Percentiles rank a stretch among this genome's conserved stretches.
phyloP scores from a whole-genome alignment of 1,284 basidiomycete species.

The Trichosporon sp. region DNA sequence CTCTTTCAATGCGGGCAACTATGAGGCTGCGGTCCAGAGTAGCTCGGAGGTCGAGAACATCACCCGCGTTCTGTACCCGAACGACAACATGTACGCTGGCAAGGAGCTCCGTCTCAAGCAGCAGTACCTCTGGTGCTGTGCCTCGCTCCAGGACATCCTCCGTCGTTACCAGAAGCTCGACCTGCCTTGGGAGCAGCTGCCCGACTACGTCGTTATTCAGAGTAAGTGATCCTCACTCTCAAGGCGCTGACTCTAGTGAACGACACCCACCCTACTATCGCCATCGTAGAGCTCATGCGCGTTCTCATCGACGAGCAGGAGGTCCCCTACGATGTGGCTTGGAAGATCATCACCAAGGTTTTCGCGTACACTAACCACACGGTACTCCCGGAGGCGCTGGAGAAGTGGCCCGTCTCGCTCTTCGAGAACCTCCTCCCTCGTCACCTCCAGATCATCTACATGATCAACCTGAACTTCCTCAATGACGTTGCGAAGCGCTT shows the following conservation, averaged over 20 bases:
- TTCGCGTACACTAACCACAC: slow-evolving; percentile 95
- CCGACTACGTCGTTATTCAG: slow-evolving; percentile 82
- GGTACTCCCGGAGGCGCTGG: slow-evolving; percentile 39
- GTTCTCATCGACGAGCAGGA: slow-evolving; percentile 78
- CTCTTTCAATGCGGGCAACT: slow-evolving; percentile 88
- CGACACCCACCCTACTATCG: slow-evolving; percentile 86
- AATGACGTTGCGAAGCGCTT: slow-evolving; percentile 77
- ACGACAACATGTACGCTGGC: slow-evolving; percentile 55
- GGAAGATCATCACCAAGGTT: slow-evolving; percentile 77
- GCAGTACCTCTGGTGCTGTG: slow-evolving; percentile 76
- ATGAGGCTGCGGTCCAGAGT: slow-evolving; percentile 75
- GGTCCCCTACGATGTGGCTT: slow-evolving; percentile 71
- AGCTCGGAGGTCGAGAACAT: slow-evolving; percentile 85
- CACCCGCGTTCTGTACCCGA: slow-evolving; percentile 71
- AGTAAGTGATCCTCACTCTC: slow-evolving; percentile 27
- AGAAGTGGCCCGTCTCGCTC: slow-evolving; percentile 82
- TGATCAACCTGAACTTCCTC: slow-evolving; percentile 56
- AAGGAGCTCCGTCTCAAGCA: slow-evolving; percentile 90
- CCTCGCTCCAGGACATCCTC: slow-evolving; percentile 73
- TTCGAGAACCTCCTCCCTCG: slow-evolving; percentile 71
- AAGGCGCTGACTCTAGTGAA: slow-evolving; percentile 28
- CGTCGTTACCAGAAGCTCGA: slow-evolving; percentile 50
- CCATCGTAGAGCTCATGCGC: slow-evolving; percentile 89
- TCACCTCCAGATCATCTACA: slow-evolving; percentile 73
- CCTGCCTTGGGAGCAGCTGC: slow-evolving; percentile 53